Conservation (phyloP, 2,329 filamentous ascomycete genomes). For the Talaromyces sp. region DNA sequence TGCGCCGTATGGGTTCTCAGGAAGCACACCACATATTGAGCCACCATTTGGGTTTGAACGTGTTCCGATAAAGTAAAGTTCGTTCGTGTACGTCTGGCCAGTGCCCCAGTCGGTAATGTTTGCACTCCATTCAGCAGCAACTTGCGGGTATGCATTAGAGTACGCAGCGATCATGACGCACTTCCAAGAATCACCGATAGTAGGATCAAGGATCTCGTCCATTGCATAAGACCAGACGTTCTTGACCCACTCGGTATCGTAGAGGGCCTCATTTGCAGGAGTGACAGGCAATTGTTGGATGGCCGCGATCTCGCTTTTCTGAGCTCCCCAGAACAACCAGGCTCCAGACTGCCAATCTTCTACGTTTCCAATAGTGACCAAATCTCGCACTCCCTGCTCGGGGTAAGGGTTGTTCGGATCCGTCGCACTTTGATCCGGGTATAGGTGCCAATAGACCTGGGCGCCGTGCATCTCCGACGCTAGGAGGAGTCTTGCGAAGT, state of each 20-base stretch:
- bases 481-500: neutral
- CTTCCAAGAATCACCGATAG: neutral
- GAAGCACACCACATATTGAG: neutral
- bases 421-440: neutral
- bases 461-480: neutral
- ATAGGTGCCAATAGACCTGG: neutral
- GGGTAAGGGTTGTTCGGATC: neutral
- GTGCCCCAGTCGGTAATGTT: neutral
- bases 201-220: neutral
- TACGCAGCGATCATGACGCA: neutral
- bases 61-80: neutral
- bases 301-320: neutral
- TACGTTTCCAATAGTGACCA: neutral
- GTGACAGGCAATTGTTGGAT: neutral
- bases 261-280: neutral
- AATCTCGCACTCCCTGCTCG: neutral
- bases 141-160: neutral
- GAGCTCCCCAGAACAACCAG: neutral
- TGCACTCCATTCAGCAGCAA: neutral
- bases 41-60: neutral
- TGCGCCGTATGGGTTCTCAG: neutral
- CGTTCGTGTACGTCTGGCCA: neutral
- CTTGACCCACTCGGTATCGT: neutral
- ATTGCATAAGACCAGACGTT: neutral
- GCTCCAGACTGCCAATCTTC: neutral